A percentile compares a stretch with the other conserved stretches of the same genome.
These are phyloP conservation scores for Xanthoconium stramineum DNA, from an alignment of 768 basidiomycete genomes.

Conservation along the genomic window DNA sequence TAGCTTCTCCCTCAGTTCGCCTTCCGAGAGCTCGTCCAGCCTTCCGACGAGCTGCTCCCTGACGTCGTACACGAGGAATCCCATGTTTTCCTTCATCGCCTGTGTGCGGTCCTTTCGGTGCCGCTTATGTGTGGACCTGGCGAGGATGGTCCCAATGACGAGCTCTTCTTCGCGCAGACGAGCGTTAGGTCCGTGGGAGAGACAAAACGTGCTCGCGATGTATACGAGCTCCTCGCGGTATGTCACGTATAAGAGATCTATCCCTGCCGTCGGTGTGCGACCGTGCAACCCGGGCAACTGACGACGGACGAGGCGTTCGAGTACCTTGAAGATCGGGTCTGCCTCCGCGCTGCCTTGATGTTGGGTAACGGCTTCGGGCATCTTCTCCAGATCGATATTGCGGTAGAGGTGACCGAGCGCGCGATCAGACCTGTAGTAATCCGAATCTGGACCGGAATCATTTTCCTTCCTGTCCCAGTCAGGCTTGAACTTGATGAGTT, in stretches of 20 bases:
- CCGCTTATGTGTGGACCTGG: neutral
- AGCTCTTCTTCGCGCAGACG: neutral
- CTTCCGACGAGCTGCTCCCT: slow-evolving; percentile 5
- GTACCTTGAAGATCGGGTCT: neutral
- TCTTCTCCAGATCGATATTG: neutral
- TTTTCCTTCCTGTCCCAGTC: slow-evolving; percentile 39
- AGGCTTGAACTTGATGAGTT: slow-evolving; percentile 63
- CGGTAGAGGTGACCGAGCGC: slow-evolving; percentile 1
- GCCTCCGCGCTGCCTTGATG: neutral
- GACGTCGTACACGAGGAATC: neutral
- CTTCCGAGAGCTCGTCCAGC: slow-evolving; percentile 18
- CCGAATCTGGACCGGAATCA: neutral
- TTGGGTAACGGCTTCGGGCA: neutral
- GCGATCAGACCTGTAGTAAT: slow-evolving; percentile 1
- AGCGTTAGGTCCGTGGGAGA: neutral
- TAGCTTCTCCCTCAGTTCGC: slow-evolving; percentile 38
- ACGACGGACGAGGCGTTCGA: neutral
- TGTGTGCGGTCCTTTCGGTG: neutral
- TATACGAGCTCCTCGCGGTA: slow-evolving; percentile 2
- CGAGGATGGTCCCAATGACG: neutral
- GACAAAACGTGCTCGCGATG: neutral
- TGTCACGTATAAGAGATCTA: neutral
- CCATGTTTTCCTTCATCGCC: neutral
- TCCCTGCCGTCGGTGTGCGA: neutral
- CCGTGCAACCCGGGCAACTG: neutral